Percentiles rank a stretch among this genome's conserved stretches.
Conservation (phyloP, 2,329 filamentous ascomycete species). For the Penicillium sp. region DNA sequence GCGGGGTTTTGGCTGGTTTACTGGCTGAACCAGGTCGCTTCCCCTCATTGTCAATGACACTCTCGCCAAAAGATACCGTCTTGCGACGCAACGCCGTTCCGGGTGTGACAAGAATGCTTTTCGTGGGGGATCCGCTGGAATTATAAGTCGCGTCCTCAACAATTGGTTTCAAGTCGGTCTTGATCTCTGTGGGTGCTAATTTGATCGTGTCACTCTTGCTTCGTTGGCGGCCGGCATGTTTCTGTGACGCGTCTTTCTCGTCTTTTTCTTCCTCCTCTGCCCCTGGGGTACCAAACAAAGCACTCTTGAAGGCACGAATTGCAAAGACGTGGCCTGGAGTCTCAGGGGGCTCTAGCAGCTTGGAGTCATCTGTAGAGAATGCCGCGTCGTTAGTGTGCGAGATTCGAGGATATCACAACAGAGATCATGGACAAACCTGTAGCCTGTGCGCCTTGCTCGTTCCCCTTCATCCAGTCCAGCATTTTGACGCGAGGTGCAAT, state of each 20-base stretch:
- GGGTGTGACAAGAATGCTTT: conserved; percentile 65
- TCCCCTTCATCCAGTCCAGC: conserved; percentile 29
- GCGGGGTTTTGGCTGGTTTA: conserved; percentile 49
- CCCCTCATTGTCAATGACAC: conserved; percentile 57
- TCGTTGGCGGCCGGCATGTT: conserved; percentile 19
- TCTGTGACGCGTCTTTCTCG: conserved; percentile 20
- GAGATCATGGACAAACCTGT: conserved; percentile 15
- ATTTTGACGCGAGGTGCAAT: conserved; percentile 10
- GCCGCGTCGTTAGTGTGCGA: neutral
- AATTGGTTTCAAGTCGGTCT: conserved; percentile 19
- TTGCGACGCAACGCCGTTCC: conserved; percentile 59
- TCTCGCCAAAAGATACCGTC: conserved; percentile 60
- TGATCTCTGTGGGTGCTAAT: conserved; percentile 19
- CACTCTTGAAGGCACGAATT: conserved; percentile 65
- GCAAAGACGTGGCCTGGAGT: conserved; percentile 67
- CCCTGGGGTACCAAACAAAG: conserved; percentile 63
- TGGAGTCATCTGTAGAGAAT: conserved; percentile 46
- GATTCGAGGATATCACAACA: neutral
- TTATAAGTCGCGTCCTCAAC: conserved; percentile 31
- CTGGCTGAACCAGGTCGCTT: conserved; percentile 47
- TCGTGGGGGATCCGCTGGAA: conserved; percentile 52
- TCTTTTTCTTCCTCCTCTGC: conserved; percentile 44
- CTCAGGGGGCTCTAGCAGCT: conserved; percentile 58
- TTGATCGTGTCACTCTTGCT: conserved; percentile 24
- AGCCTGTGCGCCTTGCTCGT: conserved; percentile 14